Evolutionary conservation across 768 basidiomycete species (phyloP), one percentile per base, ranked within the genome.

Genomic region (Boletus fagicola): DNA sequence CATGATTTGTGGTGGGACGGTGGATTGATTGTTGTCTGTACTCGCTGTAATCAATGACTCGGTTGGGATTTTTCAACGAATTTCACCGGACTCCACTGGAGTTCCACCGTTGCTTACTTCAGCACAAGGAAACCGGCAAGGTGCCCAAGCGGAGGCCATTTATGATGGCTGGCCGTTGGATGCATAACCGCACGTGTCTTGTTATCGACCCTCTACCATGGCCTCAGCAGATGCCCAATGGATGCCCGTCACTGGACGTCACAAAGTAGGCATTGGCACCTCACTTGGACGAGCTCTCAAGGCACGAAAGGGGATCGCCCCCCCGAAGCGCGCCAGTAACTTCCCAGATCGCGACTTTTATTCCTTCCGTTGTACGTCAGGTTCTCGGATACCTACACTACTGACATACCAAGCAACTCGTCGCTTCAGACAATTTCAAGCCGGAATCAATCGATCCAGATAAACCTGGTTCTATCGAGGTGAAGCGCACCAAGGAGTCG

Each of bases 331-430:
- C 20, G 68, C 63, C 38, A 66, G 51, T 10, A 77, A 77, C 54
- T 73, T 83, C 53, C 83, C 85, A 28, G 83, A 84, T 66, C 78
- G 81, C 52, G 86, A 89, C 62, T 88, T 89, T 71, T 88, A 86
- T 68, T 83, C 87, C n/a, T 82, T 92, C 64, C 79, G 87, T 62
- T 92, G 90, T 90, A 60, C 61, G 86, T 78, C 26, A 54, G 40
- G 20, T 51, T 43, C 58, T 38, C 35, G 26, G n/a, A 47, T 51
- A 4, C 43, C 44, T 6, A 16, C 28, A 31, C 35, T 26, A 24
- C 52, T 58, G 3, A 61, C 13, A 30, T 49, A 44, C 47, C 18
- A 26, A 53, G 53, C 22, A n/a, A 39, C 42, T 49, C 44, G 36
- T 43, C 11, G 3, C 43, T 51, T 46, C 64, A 93, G 91, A 90